Evolutionary conservation across 306 rosid genomes (phyloP), one percentile per base, ranked within the genome.

Genomic region (Crataegus laevigata): DNA sequence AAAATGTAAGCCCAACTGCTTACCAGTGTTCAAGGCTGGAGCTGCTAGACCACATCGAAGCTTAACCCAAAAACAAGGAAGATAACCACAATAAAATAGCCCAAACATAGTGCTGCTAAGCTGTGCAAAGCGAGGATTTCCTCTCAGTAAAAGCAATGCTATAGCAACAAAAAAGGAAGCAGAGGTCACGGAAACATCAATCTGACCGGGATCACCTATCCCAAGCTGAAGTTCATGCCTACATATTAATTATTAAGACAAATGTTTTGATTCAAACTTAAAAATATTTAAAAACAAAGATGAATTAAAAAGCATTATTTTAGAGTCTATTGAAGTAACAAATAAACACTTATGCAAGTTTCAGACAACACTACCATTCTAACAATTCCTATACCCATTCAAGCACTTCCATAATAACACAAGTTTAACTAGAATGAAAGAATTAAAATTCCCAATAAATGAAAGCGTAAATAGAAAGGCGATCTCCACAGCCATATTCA

Each of bases 11-110:
- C 43, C 47, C 13, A 63, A 64, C 71, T 62, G 61, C 88, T 82
- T 83, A 90, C 98, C 75, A 67, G 99, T 87, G 79, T 90, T 89
- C 77, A 94, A 72, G 81, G 97, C 91, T 34, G 99, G 99, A 43
- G 90, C 96, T n/a, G 96, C 85, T 79, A 94, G 78, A 65, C 97
- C 93, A 80, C 97, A 94, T 74, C 99, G 96, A 92, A 94, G 99
- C 85, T 94, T 94, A 74, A 94, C 90, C 99, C 99, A 94, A 66
- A 94, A 94, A 76, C 93, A 89, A 57, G 99, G 99, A 86, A 94
- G 99, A 87, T 94, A 94, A 66, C 96, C 97, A 66, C 94, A 90
- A 73, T 94, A 94, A 85, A 94, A 89, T 67, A 94, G 85, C 77
- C 99, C 99, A 84, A 94, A 94, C 75, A 92, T 83, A 61, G 96